phyloP scores from a whole-genome alignment of 2,329 filamentous ascomycete genomes.

The Ilyonectria robusta region DNA sequence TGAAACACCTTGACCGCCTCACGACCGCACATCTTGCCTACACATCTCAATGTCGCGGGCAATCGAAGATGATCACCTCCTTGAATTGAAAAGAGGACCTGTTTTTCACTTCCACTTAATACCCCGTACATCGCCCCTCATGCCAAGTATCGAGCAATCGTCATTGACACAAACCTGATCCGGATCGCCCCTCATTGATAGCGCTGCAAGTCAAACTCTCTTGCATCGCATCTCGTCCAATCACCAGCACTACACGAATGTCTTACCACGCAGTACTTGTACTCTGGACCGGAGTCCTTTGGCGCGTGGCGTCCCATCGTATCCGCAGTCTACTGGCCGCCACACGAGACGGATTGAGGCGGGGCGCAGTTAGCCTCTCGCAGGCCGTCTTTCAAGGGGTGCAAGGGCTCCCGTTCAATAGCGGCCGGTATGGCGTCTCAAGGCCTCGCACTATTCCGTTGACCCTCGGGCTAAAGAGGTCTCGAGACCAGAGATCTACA shows the following conservation, averaged over 20 bases:
- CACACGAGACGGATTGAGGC: no score
- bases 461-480: conserved; percentile 17
- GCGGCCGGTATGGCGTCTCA: conserved; percentile 14
- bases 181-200: background rate
- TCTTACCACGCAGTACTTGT: background rate
- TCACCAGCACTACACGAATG: background rate
- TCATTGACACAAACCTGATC: background rate
- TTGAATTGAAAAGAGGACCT: background rate
- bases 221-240: background rate
- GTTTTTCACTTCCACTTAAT: background rate
- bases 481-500: conserved; percentile 13
- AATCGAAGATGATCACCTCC: background rate
- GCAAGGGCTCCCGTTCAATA: conserved; percentile 20
- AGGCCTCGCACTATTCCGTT: background rate
- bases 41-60: no score
- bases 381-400: background rate
- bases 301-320: background rate
- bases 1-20: background rate
- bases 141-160: background rate
- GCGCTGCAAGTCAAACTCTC: background rate
- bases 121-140: background rate
- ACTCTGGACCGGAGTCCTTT: background rate
- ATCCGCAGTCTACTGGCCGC: no score
- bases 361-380: background rate
- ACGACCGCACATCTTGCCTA: background rate